Evolutionary conservation across 2,329 filamentous ascomycete species (phyloP).

Genomic region (Xylariaceae sp.): DNA sequence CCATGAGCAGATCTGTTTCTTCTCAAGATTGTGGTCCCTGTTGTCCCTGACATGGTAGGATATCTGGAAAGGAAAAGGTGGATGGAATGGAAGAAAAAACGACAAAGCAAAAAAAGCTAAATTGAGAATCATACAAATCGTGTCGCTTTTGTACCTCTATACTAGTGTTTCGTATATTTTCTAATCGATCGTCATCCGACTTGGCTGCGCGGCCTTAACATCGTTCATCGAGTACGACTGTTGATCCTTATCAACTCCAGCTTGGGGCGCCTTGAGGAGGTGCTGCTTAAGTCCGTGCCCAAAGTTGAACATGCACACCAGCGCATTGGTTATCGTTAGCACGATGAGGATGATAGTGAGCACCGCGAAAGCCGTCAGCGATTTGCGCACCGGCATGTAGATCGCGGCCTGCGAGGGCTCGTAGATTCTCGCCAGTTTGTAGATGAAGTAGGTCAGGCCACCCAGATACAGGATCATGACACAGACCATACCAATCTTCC

Average conservation of each 20-base stretch:
- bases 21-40: too few species aligned
- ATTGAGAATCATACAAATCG: conserved; percentile 26
- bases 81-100: too few species aligned
- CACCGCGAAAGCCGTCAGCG: conserved; percentile 88
- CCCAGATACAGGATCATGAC: conserved; percentile 85
- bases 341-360: conserved; percentile 88
- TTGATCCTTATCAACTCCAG: conserved; percentile 52
- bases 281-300: conserved; percentile 84
- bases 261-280: conserved; percentile 53
- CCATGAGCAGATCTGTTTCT: too few species aligned
- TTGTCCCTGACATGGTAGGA: too few species aligned
- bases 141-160: conserved; percentile 30
- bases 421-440: conserved; percentile 97
- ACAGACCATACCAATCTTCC: conserved; percentile 68
- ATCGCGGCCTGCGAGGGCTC: conserved; percentile 52
- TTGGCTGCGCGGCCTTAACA: conserved; percentile 50
- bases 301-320: conserved; percentile 88
- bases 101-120: conserved; percentile 19
- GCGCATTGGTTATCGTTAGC: conserved; percentile 81
- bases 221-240: conserved; percentile 53
- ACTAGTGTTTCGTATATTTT: conserved; percentile 3
- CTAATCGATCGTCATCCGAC: conserved; percentile 61
- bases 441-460: conserved; percentile 90
- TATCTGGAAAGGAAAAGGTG: too few species aligned
- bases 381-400: conserved; percentile 77